phyloP scores from a whole-genome alignment of 805 yeast species.

The Sugiyamaella qingdaonensis region DNA sequence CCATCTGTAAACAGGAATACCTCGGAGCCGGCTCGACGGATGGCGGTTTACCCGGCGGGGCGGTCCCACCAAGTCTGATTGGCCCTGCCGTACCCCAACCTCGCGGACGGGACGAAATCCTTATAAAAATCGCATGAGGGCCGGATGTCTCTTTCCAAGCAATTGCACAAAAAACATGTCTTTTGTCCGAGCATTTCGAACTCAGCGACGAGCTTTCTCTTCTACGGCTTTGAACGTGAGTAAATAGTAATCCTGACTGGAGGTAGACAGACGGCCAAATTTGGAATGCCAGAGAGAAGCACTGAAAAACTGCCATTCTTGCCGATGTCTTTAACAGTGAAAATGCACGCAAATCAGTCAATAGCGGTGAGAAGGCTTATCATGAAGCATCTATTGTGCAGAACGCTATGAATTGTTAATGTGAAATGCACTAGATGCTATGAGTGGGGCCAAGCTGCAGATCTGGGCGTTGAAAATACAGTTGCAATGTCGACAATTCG shows the following conservation, averaged over 20 bases:
- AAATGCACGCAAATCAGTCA: no score
- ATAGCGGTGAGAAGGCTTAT: no score
- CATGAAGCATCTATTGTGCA: no score
- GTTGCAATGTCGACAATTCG: no score
- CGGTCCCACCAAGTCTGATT: not conserved
- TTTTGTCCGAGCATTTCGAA: slow-evolving; percentile 8
- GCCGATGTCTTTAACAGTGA: no score
- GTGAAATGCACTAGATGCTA: no score
- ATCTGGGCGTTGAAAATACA: no score
- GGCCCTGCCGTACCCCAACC: not conserved
- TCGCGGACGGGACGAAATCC: not conserved
- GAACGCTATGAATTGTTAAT: no score
- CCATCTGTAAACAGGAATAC: no score
- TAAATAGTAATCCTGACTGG: not conserved
- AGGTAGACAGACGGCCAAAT: not conserved
- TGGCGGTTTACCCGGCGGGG: not conserved
- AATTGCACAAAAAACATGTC: slow-evolving; percentile 3
- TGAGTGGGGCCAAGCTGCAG: no score
- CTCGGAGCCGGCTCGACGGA: not conserved
- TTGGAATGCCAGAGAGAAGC: not conserved
- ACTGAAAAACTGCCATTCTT: no score
- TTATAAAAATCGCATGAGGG: not conserved
- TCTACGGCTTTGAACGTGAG: slow-evolving; percentile 18
- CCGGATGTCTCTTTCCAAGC: not conserved
- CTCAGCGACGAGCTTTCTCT: slow-evolving; percentile 20